Base-by-base conservation (phyloP, 148 eudicot species). In the Vaccinium macrocarpon region DNA sequence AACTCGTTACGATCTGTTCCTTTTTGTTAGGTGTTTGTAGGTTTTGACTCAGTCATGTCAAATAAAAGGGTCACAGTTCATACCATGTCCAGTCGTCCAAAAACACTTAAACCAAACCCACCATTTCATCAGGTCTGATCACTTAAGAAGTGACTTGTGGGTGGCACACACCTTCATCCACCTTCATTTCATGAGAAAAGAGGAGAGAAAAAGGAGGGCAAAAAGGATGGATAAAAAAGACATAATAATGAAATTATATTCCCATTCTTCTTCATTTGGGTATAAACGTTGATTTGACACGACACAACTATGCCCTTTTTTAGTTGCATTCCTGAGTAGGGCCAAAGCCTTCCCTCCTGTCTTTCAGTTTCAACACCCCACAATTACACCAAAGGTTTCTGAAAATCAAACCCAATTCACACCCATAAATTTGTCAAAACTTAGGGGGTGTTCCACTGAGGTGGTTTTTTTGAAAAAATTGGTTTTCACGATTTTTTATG, bases 181-280 rank as follows among this genome's bases (percentile, higher is more conserved):
- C 76, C 79, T 59, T 81, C 70, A 61, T 72, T 29, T 29, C 74
- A 46, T 42, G 38, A 71, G 42, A 78, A 49, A 76, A 0, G 51
- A 35, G 0, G 32, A 32, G 57, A 23, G 6, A 19, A 21, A 25
- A n/a, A 15, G 80, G 70, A 81, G 83, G 85, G 82, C 81, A 70
- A 85, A 85, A 82, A 57, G 35, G 62, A 85, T 79, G 70, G 84
- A 80, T 66, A 52, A 29, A 11, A 75, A 52, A 57, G 79, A 21
- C 81, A 72, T 23, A 78, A 87, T 84, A 71, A 82, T 85, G 85
- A 83, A 85, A 75, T 74, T 82, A 53, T 55, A 23, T 61, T 32
- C 16, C 27, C 46, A 76, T 87, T 81, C 80, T 78, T 85, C 82
- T 82, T 85, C 77, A 56, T 82, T 66, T 82, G 82, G 72, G 49